A percentile compares a stretch with the other conserved stretches of the same genome.
These are phyloP conservation scores for Colletotrichum siamense DNA, from an alignment of 2,329 filamentous ascomycete species.

Conservation along the genomic window DNA sequence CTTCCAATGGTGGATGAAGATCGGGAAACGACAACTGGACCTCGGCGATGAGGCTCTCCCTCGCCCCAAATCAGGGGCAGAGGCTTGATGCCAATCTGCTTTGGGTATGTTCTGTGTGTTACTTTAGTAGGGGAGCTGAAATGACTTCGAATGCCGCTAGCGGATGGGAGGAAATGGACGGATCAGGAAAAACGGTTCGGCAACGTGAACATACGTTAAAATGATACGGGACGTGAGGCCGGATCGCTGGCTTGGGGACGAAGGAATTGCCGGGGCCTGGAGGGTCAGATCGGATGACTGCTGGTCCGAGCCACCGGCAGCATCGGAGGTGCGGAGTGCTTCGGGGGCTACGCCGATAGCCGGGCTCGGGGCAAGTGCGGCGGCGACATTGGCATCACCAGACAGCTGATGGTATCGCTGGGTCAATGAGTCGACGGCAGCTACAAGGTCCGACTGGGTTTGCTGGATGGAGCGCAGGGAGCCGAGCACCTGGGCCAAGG, in stretches of 20 bases:
- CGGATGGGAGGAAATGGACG: neutral
- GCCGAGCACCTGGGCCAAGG: conserved; percentile 38
- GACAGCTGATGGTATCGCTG: conserved; percentile 26
- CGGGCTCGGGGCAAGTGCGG: neutral
- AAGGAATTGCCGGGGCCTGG: conserved; percentile 28
- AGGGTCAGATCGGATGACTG: conserved; percentile 13
- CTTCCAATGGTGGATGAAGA: conserved; percentile 76
- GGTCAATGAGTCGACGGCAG: conserved; percentile 44
- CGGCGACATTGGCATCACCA: neutral
- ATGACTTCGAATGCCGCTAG: neutral
- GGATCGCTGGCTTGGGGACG: conserved; percentile 42
- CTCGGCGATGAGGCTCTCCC: conserved; percentile 74
- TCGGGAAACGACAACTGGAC: conserved; percentile 87
- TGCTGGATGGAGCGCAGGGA: conserved; percentile 42
- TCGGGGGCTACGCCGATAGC: neutral
- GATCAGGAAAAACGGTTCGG: neutral
- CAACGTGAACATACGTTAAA: conserved; percentile 49
- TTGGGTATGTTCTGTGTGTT: conserved; percentile 76
- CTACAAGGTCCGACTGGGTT: conserved; percentile 45
- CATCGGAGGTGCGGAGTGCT: conserved; percentile 16
- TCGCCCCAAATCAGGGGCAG: conserved; percentile 88
- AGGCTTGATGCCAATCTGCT: conserved; percentile 93
- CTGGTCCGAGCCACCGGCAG: neutral
- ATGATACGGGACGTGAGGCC: conserved; percentile 60
- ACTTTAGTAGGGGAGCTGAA: neutral